Conservation (phyloP, 768 basidiomycete genomes). For the Hypsizygus marmoreus region DNA sequence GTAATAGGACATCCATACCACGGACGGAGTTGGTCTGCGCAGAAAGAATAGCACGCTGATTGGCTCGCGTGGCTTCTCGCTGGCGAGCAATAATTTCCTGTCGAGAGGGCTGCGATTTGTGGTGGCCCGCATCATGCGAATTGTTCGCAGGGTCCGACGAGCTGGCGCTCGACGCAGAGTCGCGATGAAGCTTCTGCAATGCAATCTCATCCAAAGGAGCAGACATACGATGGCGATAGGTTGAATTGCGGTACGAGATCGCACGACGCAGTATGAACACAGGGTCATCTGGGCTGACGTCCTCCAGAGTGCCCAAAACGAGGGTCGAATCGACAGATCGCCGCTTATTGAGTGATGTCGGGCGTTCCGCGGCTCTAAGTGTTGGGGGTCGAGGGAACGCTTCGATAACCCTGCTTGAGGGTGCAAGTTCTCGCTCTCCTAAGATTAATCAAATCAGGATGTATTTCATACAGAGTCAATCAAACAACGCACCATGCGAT, state of each 20-base stretch:
- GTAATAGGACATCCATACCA: slow-evolving; percentile 87
- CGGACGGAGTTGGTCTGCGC: slow-evolving; percentile 83
- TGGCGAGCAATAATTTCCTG: slow-evolving; percentile 95
- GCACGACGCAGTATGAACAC: slow-evolving; percentile 88
- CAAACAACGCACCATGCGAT: slow-evolving; percentile 57
- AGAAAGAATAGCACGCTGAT: slow-evolving; percentile 79
- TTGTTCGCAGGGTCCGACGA: slow-evolving; percentile 43
- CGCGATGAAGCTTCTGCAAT: slow-evolving; percentile 69
- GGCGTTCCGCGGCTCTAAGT: slow-evolving; percentile 64
- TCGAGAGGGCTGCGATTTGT: slow-evolving; percentile 57
- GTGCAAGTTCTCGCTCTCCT: slow-evolving; percentile 74
- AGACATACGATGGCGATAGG: slow-evolving; percentile 69
- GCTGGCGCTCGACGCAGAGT: slow-evolving; percentile 61
- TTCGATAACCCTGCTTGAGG: slow-evolving; percentile 84
- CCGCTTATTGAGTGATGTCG: slow-evolving; percentile 66
- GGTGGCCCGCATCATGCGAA: slow-evolving; percentile 29
- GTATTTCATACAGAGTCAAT: slow-evolving; percentile 6
- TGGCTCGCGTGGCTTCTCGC: slow-evolving; percentile 82
- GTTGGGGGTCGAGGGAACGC: slow-evolving; percentile 76
- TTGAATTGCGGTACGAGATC: slow-evolving; percentile 68
- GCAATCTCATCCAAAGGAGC: slow-evolving; percentile 85
- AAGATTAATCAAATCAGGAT: neutral
- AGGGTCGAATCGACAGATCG: slow-evolving; percentile 84
- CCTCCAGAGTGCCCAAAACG: slow-evolving; percentile 69
- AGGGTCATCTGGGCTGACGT: slow-evolving; percentile 83